These are phyloP conservation scores for sorghum (Sorghum bicolor) DNA, from an alignment of 176 grass and related monocot species.

Conservation along the genomic window Sorghum_bicolor_NCBIv3 NC_012872.2:64451001-64451500, in stretches of 20 bases:
- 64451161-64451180: neutral
- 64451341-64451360: neutral
- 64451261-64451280: neutral
- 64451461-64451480: neutral
- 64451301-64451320: neutral
- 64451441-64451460: too few species aligned
- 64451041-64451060: slow-evolving; percentile 23
- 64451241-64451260: neutral
- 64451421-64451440: slow-evolving; percentile 16
- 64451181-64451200: too few species aligned
- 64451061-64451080: neutral
- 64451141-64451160: slow-evolving; percentile 19
- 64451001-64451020: neutral
- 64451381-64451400: neutral
- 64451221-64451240: neutral
- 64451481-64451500: neutral
- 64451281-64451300: neutral
- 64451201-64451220: neutral
- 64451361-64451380: too few species aligned
- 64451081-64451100: neutral
- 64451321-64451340: neutral
- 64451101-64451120: neutral
- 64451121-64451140: neutral
- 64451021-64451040: neutral
- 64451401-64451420: neutral